Conservation (phyloP, 2,329 filamentous ascomycete genomes). For the Fusarium albosuccineum region DNA sequence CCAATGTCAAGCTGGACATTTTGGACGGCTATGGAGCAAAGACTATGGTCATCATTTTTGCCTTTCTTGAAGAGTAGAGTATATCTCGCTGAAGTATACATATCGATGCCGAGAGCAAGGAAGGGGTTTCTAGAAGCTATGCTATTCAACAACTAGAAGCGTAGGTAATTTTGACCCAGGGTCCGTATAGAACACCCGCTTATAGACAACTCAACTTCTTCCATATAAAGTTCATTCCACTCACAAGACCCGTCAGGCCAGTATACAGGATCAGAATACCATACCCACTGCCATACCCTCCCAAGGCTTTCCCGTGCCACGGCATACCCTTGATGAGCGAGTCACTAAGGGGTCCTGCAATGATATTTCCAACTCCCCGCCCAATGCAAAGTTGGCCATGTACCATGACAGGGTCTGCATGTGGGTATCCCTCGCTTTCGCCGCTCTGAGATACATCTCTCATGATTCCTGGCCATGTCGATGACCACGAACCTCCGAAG, state of each 20-base stretch:
- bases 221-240: slow-evolving; percentile 35
- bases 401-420: slow-evolving; percentile 61
- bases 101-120: too few species aligned
- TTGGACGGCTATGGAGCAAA: too few species aligned
- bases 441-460: slow-evolving; percentile 48
- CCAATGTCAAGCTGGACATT: too few species aligned
- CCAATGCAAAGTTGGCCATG: slow-evolving; percentile 68
- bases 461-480: slow-evolving; percentile 69
- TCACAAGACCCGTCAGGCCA: slow-evolving; percentile 48
- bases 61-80: too few species aligned
- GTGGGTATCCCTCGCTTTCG: slow-evolving; percentile 13
- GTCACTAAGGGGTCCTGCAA: slow-evolving; percentile 66
- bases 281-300: slow-evolving; percentile 65
- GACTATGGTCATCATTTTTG: too few species aligned
- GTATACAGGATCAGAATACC: slow-evolving; percentile 69
- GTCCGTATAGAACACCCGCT: not conserved
- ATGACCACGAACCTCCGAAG: slow-evolving; percentile 71
- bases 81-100: too few species aligned
- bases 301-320: slow-evolving; percentile 54
- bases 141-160: too few species aligned
- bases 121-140: too few species aligned
- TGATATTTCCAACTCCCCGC: slow-evolving; percentile 69
- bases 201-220: slow-evolving; percentile 28
- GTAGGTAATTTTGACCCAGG: too few species aligned
- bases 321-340: slow-evolving; percentile 58